phyloP scores from a whole-genome alignment of 495 filamentous ascomycete genomes.

The Hypomontagnella submonticulosa region DNA sequence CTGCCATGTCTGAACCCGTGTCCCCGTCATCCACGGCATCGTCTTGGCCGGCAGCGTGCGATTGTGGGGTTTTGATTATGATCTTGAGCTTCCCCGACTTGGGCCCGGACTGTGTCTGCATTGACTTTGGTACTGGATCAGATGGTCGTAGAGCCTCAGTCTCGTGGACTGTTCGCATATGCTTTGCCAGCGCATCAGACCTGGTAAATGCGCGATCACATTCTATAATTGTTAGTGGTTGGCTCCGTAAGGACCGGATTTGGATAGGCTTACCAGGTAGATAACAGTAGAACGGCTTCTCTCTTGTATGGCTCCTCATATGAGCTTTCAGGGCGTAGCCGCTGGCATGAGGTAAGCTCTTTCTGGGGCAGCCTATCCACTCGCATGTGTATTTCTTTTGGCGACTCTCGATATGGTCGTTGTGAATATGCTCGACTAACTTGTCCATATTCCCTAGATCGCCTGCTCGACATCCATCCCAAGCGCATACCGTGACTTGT shows the following conservation, averaged over 20 bases:
- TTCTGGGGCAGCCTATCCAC: constrained; percentile 88
- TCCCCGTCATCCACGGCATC: constrained; percentile 64
- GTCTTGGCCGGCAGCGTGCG: constrained; percentile 65
- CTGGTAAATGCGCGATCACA: constrained; percentile 97
- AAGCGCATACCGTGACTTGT: constrained; percentile 88
- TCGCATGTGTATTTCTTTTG: constrained; percentile 85
- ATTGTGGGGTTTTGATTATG: constrained; percentile 64
- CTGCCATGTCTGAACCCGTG: constrained; percentile 58
- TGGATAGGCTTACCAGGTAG: constrained; percentile 75
- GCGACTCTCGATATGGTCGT: constrained; percentile 86
- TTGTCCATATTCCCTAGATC: constrained; percentile 93
- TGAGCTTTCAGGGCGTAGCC: constrained; percentile 96
- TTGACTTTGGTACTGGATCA: constrained; percentile 85
- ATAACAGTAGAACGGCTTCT: constrained; percentile 97
- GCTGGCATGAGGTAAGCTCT: constrained; percentile 90
- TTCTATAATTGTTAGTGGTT: constrained; percentile 64
- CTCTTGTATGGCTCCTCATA: constrained; percentile 96
- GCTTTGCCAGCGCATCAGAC: constrained; percentile 95
- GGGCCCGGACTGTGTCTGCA: constrained; percentile 61
- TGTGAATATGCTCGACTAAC: constrained; percentile 91
- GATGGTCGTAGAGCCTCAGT: constrained; percentile 89
- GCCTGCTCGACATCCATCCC: constrained; percentile 84
- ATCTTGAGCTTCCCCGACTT: constrained; percentile 74
- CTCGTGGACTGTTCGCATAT: constrained; percentile 99
- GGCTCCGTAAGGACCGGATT: neutral